These are phyloP conservation scores for Artemisia annua DNA, from an alignment of 129 eudicot genomes.

Conservation along the genomic window DNA sequence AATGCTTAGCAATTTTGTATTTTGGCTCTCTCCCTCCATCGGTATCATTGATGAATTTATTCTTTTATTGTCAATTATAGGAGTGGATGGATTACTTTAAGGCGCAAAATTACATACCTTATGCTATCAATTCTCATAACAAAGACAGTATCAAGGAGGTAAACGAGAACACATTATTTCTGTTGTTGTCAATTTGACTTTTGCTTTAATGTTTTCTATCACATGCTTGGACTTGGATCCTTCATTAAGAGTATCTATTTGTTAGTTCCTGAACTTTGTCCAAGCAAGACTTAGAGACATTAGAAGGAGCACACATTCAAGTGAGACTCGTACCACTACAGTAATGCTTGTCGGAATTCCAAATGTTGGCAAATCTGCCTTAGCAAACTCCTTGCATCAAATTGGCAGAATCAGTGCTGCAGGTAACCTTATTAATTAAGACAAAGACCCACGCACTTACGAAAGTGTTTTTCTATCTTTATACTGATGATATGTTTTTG, in stretches of 20 bases:
- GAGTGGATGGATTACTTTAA: slow-evolving; percentile 62
- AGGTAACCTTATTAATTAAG: slow-evolving; percentile 39
- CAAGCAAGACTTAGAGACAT: slow-evolving; percentile 74
- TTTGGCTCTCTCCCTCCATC: too few relatives aligned
- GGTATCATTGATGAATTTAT: neutral
- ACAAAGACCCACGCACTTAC: neutral
- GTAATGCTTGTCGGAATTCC: slow-evolving; percentile 85
- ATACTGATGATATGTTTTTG: slow-evolving; percentile 8
- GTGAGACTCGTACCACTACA: slow-evolving; percentile 48
- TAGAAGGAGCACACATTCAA: slow-evolving; percentile 39
- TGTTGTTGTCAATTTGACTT: neutral
- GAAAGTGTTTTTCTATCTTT: neutral
- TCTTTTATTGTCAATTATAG: slow-evolving; percentile 32
- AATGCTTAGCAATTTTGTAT: too few relatives aligned
- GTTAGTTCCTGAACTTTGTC: slow-evolving; percentile 70
- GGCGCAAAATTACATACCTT: slow-evolving; percentile 36
- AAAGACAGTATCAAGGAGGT: slow-evolving; percentile 74
- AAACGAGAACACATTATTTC: slow-evolving; percentile 3
- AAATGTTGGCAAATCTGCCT: slow-evolving; percentile 86
- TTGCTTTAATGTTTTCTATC: neutral
- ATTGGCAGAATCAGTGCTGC: slow-evolving; percentile 79
- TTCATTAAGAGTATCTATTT: slow-evolving; percentile 22
- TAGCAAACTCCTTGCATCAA: slow-evolving; percentile 83
- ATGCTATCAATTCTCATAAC: slow-evolving; percentile 79
- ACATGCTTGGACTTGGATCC: slow-evolving; percentile 5